Evolutionary conservation across 2,329 filamentous ascomycete species (phyloP), one percentile per base, ranked within the genome.

Genomic region (Harringtonia lauricola): DNA sequence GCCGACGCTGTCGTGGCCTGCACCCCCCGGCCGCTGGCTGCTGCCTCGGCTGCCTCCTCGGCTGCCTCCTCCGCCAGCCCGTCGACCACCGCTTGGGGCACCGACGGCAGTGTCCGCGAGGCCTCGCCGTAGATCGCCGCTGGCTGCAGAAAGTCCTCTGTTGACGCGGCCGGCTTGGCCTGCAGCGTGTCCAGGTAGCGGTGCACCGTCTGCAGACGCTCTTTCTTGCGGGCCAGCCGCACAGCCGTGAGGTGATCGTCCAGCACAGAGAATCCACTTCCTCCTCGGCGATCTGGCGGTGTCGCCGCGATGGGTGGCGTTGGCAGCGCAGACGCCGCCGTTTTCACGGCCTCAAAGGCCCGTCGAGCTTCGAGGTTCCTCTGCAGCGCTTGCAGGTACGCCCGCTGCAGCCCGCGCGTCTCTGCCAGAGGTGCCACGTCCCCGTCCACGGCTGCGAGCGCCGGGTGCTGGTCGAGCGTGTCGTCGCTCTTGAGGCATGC

Each of bases 351-450:
- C 17, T 49, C 41, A 47, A 50, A 49, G 58, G 72, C 66, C 31
- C 62, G 61, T 18, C 65, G 65, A 1, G 75, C 74, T 41, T 67
- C 65, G 15, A 70, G 49, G 51, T 80, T 77, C 17, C 65, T 67
- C 45, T 64, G 63, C 7, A 79, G 54, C 2, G 72, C 74, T 38
- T 71, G 67, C 26, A 79, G 54, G 49, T 79, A 82, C 29, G 74
- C 68, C 51, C 63, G 66, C 40, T 76, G 70, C 15, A 71, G 54
- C 1, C 72, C 75, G 29, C 63, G 65, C 0, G 68, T 53, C 19
- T 65, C 62, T 3, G 62, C 59, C 39, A 21, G 40, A 24, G 34
- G 43, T 17, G 57, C 57, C 42, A 67, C 52, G 45, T 60, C 52
- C 39, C 56, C 55, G 30, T 63, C 54, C 22, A 60, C 47, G 36